Base-by-base conservation (phyloP, 2,329 filamentous ascomycete genomes). In the Cladosporium colombiae region DNA sequence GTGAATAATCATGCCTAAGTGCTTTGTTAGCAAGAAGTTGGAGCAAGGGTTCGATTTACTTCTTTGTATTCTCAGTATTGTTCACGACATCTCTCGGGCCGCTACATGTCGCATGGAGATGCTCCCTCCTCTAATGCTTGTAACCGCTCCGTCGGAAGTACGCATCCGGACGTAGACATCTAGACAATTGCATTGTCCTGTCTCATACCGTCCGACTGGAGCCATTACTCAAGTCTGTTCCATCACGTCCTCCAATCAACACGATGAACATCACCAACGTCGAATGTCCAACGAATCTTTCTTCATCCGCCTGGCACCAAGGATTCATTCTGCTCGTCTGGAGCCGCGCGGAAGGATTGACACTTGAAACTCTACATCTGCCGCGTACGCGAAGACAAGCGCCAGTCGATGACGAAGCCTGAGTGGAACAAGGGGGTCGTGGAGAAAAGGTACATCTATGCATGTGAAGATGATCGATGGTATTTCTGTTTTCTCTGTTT, bases 401-500 rank as follows among this genome's bases (percentile, higher is more conserved):
- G 21, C 27, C 21, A 46, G 18, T 37, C 35, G 60, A 63, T 63
- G 61, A 63, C 50, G 50, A 56, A 63, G 16, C 29, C 33, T n/a
- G 18, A 33, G n/a, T 46, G n/a, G 11, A 55, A 62, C 60, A 63
- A 56, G 61, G 61, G 61, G 35, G 23, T 46, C 55, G 65, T 35
- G 56, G 62, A 65, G 53, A 59, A 59, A 31, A 44, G 18, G 14
- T 27, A 50, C 35, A 21, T 25, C 23, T 25, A 31, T 29, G 4
- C 6, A 29, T 18, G 25, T 57, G 33, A 56, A 35, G 31, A 40
- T 37, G 33, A 33, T 25, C 21, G 55, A 37, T 57, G 2, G 18
- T 53, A n/a, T 10, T 33, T 21, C 14, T 21, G 55, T 10, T 40
- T 29, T 46, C 23, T 46, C 33, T 25, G 13, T 14, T 29, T 13